Conservation (phyloP, 257 asterid genomes). For the Solanum ossicruentum region DNA sequence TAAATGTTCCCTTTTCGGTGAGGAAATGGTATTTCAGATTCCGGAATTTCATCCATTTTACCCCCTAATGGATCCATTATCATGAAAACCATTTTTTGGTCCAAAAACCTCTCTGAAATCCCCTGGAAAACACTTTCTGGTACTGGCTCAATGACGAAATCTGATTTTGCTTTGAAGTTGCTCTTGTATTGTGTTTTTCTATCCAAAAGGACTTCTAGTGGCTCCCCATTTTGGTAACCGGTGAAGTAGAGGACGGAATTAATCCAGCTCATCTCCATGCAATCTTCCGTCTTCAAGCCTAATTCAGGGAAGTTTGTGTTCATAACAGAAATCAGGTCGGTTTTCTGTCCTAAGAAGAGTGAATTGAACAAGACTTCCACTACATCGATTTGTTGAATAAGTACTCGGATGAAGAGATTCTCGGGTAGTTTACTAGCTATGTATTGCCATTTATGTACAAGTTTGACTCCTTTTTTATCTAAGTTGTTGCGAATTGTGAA, state of each 20-base stretch:
- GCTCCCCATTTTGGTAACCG: background rate
- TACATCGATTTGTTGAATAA: slow-evolving; percentile 1
- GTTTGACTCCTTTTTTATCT: background rate
- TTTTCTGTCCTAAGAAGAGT: slow-evolving; percentile 7
- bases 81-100: slow-evolving; percentile 2
- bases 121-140: slow-evolving; percentile 2
- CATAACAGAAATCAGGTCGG: background rate
- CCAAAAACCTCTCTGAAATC: slow-evolving; percentile 1
- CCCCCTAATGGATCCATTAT: slow-evolving; percentile 17
- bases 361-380: background rate
- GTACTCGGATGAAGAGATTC: slow-evolving; percentile 1
- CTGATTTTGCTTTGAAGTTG: slow-evolving; percentile 12
- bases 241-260: slow-evolving; percentile 10
- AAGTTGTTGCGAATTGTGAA: slow-evolving; percentile 5
- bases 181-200: slow-evolving; percentile 7
- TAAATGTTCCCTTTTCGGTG: slow-evolving; percentile 15
- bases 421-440: slow-evolving; percentile 1
- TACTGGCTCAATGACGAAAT: slow-evolving; percentile 8
- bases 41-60: slow-evolving; percentile 8
- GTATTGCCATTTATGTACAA: slow-evolving; percentile 10
- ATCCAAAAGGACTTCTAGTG: slow-evolving; percentile 3
- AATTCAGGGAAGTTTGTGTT: slow-evolving; percentile 5
- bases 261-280: slow-evolving; percentile 10
- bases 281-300: background rate
- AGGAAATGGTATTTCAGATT: slow-evolving; percentile 11